Base-by-base conservation (phyloP, 257 asterid genomes). In the Cordia subcordata region DNA sequence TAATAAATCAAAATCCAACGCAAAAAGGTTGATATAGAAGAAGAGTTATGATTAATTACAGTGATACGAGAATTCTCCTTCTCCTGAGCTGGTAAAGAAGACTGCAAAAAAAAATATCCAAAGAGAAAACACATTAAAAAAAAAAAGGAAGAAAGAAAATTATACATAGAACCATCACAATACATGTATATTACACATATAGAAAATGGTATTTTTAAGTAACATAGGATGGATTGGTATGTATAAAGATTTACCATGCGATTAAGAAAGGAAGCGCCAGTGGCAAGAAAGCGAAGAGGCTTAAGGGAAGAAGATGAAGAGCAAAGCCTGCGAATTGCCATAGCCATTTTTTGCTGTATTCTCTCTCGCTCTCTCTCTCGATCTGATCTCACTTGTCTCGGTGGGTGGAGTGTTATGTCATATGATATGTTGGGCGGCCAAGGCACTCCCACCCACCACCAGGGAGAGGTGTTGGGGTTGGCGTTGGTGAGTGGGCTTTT, bases 241-340 rank as follows among this genome's bases (percentile, higher is more conserved):
- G 16, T 27, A 1, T 53, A 49, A n/a, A 39, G 0, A 11, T 8
- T 17, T 11, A 88, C 97, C 97, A 71, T 72, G 81, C 61, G 72
- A 59, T 61, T 57, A n/a, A 62, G 73, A n/a, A n/a, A n/a, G 52
- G 81, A 80, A 35, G 79, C 57, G 75, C 55, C 57, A 71, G 46
- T 67, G 39, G 71, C 64, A 53, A 76, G 66, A 32, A 79, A 73
- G 37, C 79, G 82, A 20, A 66, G 61, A 54, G 42, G 72, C 20
- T 65, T 71, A 49, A 53, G 17, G 58, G 78, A 66, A 49, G 71
- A 58, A 19, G 86, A 82, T 13, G 69, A 38, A 49, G 71, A 47
- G 58, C 69, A 68, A 65, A 85, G 65, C 53, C 86, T 75, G 44
- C 96, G 95, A 70, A 90, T 74, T 54, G 95, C 95, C 80, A 83